Conservation (phyloP, 208 protist species). For the Crithidia fasciculata region DNA sequence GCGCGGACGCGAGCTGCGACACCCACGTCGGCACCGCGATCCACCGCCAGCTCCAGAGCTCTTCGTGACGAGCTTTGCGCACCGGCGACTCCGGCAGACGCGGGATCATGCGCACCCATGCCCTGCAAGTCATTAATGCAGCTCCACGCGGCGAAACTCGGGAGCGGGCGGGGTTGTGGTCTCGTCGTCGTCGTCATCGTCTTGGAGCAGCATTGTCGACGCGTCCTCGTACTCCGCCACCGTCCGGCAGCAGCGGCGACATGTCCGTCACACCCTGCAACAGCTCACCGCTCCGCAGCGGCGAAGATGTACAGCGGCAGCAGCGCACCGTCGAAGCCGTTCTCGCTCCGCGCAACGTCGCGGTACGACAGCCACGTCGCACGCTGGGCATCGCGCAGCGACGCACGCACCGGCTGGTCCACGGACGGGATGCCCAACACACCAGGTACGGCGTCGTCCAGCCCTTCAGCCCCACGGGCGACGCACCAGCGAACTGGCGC, state of each 20-base stretch:
- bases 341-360: slow-evolving; percentile 9
- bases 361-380: background rate
- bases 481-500: slow-evolving; percentile 15
- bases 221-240: slow-evolving; percentile 17
- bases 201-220: background rate
- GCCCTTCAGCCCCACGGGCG: slow-evolving; percentile 1
- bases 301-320: slow-evolving; percentile 20
- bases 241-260: slow-evolving; percentile 16
- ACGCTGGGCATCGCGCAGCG: slow-evolving; percentile 11
- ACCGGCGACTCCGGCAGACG: background rate
- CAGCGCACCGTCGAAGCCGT: slow-evolving; percentile 12
- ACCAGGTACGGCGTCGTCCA: slow-evolving; percentile 17
- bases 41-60: background rate
- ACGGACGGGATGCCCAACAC: slow-evolving; percentile 15
- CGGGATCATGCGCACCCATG: background rate
- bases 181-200: background rate
- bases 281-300: slow-evolving; percentile 10
- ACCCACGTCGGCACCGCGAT: background rate
- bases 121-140: too few relatives aligned
- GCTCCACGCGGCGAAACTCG: slow-evolving; percentile 8
- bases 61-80: background rate
- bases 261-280: background rate
- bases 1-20: slow-evolving; percentile 6
- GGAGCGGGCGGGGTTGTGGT: too few relatives aligned
- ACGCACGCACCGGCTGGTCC: slow-evolving; percentile 6